Evolutionary conservation across 768 basidiomycete genomes (phyloP).

Genomic region (Dacryopinax primogenitus): DNA sequence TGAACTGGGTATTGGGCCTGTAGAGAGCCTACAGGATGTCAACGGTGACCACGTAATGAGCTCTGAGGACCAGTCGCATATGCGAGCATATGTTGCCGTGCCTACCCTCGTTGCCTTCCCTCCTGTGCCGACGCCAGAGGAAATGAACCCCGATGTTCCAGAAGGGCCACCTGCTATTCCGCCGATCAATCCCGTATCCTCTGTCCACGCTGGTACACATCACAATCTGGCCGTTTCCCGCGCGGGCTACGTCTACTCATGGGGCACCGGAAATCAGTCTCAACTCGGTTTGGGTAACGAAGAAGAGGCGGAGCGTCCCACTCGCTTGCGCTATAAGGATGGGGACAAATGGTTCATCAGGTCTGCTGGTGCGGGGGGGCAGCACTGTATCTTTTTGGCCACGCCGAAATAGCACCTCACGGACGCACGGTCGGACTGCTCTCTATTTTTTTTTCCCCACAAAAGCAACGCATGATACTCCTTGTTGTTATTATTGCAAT

Average conservation of each 20-base stretch:
- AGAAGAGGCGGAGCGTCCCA: conserved; percentile 26
- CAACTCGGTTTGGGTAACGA: conserved; percentile 31
- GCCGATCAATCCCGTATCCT: conserved; percentile 26
- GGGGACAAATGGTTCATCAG: conserved; percentile 10
- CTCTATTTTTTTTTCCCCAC: not conserved
- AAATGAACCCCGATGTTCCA: conserved; percentile 24
- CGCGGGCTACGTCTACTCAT: conserved; percentile 31
- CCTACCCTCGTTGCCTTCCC: conserved; percentile 27
- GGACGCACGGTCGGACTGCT: not conserved
- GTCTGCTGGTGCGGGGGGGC: conserved; percentile 23
- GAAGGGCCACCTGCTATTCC: conserved; percentile 19
- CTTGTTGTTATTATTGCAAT: too few relatives aligned
- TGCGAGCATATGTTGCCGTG: not conserved
- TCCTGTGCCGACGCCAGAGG: conserved; percentile 25
- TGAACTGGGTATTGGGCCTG: conserved; percentile 52
- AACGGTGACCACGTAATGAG: conserved; percentile 17
- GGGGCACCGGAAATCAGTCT: conserved; percentile 28
- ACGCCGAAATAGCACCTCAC: not conserved
- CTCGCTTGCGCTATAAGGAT: conserved; percentile 13
- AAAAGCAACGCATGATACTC: not conserved
- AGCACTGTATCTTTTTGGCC: conserved; percentile 25
- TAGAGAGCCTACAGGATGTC: conserved; percentile 30
- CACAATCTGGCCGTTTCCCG: conserved; percentile 31
- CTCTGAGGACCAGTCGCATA: not conserved
- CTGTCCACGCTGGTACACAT: conserved; percentile 28